phyloP scores from a whole-genome alignment of 768 basidiomycete species.

The Chalciporus piperatus region DNA sequence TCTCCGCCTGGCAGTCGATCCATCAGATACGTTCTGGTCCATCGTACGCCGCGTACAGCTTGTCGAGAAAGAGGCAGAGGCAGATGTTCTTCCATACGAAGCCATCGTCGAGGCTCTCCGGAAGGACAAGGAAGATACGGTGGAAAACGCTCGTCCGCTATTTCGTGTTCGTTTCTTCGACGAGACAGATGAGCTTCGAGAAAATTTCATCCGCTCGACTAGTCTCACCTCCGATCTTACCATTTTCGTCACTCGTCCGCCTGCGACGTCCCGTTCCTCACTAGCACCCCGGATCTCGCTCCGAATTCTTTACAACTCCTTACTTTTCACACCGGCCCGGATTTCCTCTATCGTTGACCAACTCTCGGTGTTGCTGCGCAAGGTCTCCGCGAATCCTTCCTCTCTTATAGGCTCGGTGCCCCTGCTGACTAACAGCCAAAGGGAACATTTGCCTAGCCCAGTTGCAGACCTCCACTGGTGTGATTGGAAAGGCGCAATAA shows the following conservation, averaged over 20 bases:
- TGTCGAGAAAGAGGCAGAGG: slow-evolving; percentile 78
- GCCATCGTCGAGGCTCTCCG: slow-evolving; percentile 65
- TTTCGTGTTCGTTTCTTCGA: slow-evolving; percentile 98
- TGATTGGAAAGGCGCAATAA: slow-evolving; percentile 95
- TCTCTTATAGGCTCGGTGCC: slow-evolving; percentile 77
- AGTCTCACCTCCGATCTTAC: slow-evolving; percentile 90
- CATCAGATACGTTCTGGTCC: slow-evolving; percentile 85
- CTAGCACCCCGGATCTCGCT: slow-evolving; percentile 75
- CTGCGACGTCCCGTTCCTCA: slow-evolving; percentile 63
- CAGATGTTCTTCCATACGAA: slow-evolving; percentile 81
- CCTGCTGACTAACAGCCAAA: slow-evolving; percentile 71
- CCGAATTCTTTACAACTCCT: slow-evolving; percentile 89
- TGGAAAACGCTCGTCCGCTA: slow-evolving; percentile 54
- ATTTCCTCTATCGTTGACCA: slow-evolving; percentile 83
- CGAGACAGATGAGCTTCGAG: slow-evolving; percentile 73
- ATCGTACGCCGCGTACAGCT: slow-evolving; percentile 84
- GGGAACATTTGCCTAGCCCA: slow-evolving; percentile 73
- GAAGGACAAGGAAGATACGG: slow-evolving; percentile 58
- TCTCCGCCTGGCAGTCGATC: slow-evolving; percentile 78
- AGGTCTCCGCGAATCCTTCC: slow-evolving; percentile 64
- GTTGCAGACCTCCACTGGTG: slow-evolving; percentile 93
- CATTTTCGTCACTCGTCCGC: slow-evolving; percentile 77
- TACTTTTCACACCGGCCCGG: slow-evolving; percentile 80
- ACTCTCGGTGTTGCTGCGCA: slow-evolving; percentile 72
- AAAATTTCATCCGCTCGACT: slow-evolving; percentile 75